These are phyloP conservation scores for Talaromyces nanjingensis DNA, from an alignment of 495 filamentous ascomycete species.

Conservation along the genomic window DNA sequence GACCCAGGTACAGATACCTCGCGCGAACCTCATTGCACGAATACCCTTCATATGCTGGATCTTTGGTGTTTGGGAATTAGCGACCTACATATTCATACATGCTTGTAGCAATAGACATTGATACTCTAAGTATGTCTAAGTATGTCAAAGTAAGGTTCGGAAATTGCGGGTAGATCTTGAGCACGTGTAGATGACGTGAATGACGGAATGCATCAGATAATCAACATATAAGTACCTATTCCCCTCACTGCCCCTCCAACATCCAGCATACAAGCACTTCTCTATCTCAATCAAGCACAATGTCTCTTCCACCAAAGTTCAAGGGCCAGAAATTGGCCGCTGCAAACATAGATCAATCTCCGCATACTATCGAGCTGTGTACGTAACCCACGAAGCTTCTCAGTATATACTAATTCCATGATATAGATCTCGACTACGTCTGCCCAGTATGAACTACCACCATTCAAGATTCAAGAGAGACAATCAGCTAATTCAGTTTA, in stretches of 20 bases:
- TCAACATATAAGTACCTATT: neutral
- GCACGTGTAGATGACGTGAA: slow-evolving; percentile 2
- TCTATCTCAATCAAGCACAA: slow-evolving; percentile 20
- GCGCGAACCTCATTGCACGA: neutral
- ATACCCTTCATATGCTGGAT: neutral
- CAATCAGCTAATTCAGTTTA: slow-evolving; percentile 8
- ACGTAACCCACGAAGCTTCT: slow-evolving; percentile 12
- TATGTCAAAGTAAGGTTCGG: neutral
- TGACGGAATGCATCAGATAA: neutral
- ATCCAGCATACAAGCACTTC: neutral
- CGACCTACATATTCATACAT: neutral
- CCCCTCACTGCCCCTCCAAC: neutral
- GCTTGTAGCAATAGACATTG: neutral
- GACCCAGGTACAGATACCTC: no score
- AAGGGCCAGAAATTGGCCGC: slow-evolving; percentile 56
- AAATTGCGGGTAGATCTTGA: neutral
- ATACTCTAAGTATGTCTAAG: neutral
- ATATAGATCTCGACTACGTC: slow-evolving; percentile 70
- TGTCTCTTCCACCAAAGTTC: slow-evolving; percentile 77
- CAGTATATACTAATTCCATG: neutral
- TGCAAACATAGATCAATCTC: slow-evolving; percentile 30
- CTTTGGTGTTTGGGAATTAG: neutral
- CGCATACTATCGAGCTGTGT: slow-evolving; percentile 74
- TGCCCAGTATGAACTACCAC: slow-evolving; percentile 52
- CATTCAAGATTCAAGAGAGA: neutral